Evolutionary conservation across 2,329 filamentous ascomycete species (phyloP).

Genomic region (Scedosporium aurantiacum): DNA sequence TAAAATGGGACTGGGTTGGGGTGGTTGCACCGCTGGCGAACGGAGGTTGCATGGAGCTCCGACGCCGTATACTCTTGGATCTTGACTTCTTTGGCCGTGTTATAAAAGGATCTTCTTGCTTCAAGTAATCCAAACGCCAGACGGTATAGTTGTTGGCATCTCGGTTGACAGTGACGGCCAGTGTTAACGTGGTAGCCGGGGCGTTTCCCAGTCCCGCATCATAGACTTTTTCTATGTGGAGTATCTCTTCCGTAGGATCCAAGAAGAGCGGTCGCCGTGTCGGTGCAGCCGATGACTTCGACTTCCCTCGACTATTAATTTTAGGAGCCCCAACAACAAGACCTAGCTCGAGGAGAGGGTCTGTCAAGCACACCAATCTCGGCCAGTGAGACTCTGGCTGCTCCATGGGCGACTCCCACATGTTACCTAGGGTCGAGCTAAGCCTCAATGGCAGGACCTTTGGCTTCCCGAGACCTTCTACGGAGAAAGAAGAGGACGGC

Average conservation of each 20-base stretch:
- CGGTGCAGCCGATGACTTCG: constrained; percentile 18
- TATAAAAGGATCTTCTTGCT: constrained; percentile 49
- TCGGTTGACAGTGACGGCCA: constrained; percentile 73
- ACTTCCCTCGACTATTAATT: constrained; percentile 18
- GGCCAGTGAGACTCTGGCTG: constrained; percentile 53
- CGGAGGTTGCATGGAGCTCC: constrained; percentile 56
- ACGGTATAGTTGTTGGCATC: constrained; percentile 69
- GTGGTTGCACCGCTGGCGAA: constrained; percentile 67
- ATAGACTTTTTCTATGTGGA: constrained; percentile 64
- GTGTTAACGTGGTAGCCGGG: constrained; percentile 43
- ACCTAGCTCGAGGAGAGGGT: constrained; percentile 77
- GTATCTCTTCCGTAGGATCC: constrained; percentile 66
- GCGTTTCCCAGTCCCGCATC: constrained; percentile 35
- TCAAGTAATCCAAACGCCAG: constrained; percentile 72
- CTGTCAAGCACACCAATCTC: constrained; percentile 70
- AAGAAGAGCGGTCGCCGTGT: constrained; percentile 44
- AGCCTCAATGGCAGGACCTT: constrained; percentile 42
- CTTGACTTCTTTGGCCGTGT: constrained; percentile 34
- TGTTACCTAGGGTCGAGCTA: constrained; percentile 42
- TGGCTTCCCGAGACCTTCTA: constrained; percentile 43
- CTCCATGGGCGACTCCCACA: constrained; percentile 44
- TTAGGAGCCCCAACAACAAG: constrained; percentile 58
- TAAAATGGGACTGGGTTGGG: constrained; percentile 56
- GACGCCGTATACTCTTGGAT: constrained; percentile 36
- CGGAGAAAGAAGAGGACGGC: constrained; percentile 33